Conservation (phyloP, 495 filamentous ascomycete genomes). For the Gamarada debralockiae region DNA sequence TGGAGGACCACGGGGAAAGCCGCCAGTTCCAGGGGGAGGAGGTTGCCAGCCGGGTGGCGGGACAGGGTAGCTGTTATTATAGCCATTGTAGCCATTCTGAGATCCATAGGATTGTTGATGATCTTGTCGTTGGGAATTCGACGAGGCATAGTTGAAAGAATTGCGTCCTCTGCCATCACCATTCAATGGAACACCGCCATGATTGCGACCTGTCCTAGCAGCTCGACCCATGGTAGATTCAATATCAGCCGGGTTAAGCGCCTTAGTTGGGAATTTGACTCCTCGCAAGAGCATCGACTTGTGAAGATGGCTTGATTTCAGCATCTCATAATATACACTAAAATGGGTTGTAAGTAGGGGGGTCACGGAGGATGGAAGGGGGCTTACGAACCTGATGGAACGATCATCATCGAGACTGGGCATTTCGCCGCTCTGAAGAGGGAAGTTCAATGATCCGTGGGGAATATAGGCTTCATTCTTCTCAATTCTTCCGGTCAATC, state of each 20-base stretch:
- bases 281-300: conserved; percentile 94
- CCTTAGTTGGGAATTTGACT: conserved; percentile 63
- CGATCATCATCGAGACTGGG: conserved; percentile 78
- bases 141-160: conserved; percentile 39
- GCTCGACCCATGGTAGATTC: conserved; percentile 40
- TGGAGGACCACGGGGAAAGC: conserved; percentile 38
- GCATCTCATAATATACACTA: conserved; percentile 83
- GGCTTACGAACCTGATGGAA: conserved; percentile 65
- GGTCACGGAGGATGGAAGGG: conserved; percentile 9
- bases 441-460: conserved; percentile 59
- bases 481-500: conserved; percentile 74
- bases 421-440: conserved; percentile 62
- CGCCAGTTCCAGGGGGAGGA: conserved; percentile 37
- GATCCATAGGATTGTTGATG: conserved; percentile 17
- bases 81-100: conserved; percentile 27
- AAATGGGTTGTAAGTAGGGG: conserved; percentile 29
- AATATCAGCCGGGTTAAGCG: conserved; percentile 70
- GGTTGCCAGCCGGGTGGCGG: conserved; percentile 35
- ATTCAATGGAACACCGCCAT: conserved; percentile 58
- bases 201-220: conserved; percentile 34
- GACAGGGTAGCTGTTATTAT: conserved; percentile 32
- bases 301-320: conserved; percentile 63
- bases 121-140: conserved; percentile 9
- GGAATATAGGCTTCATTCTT: conserved; percentile 80
- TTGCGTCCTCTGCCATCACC: conserved; percentile 49